phyloP scores from a whole-genome alignment of 1,284 basidiomycete genomes.

The Apiotrichum montevideense region DNA sequence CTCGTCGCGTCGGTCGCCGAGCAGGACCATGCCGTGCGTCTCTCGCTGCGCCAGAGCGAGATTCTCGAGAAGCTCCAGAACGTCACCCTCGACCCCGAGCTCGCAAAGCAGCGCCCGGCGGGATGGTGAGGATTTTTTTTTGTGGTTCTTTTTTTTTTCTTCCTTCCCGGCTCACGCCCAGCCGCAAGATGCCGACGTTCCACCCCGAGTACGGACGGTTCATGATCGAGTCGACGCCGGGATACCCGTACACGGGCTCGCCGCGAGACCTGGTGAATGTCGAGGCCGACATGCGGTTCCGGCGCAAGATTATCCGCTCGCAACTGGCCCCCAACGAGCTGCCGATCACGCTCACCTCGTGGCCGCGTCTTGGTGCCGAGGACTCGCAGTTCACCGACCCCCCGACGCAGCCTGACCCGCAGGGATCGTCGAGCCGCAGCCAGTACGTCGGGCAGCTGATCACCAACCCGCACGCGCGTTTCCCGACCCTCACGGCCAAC shows the following conservation, averaged over 20 bases:
- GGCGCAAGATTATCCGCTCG: slow-evolving; percentile 75
- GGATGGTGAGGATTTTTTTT: slow-evolving; percentile 20
- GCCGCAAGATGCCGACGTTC: slow-evolving; percentile 77
- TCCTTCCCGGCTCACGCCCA: slow-evolving; percentile 32
- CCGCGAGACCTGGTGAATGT: slow-evolving; percentile 80
- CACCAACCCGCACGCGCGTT: slow-evolving; percentile 93
- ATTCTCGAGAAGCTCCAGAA: slow-evolving; percentile 75
- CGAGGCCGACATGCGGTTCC: slow-evolving; percentile 88
- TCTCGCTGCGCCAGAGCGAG: slow-evolving; percentile 89
- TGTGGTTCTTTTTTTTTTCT: no score
- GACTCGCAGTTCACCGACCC: slow-evolving; percentile 86
- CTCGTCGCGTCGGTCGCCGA: slow-evolving; percentile 88
- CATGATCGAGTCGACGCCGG: slow-evolving; percentile 98
- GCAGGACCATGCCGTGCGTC: slow-evolving; percentile 65
- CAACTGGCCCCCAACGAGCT: slow-evolving; percentile 81
- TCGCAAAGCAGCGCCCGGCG: slow-evolving; percentile 50
- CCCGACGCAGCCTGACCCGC: slow-evolving; percentile 67
- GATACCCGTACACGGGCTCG: slow-evolving; percentile 82
- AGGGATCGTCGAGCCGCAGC: slow-evolving; percentile 68
- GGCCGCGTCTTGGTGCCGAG: slow-evolving; percentile 80
- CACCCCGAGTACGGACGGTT: slow-evolving; percentile 98
- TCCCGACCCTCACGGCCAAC: slow-evolving; percentile 85
- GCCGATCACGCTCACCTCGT: slow-evolving; percentile 91
- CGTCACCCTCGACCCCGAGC: slow-evolving; percentile 61
- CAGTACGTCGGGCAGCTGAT: slow-evolving; percentile 93